Percentiles rank a stretch among this genome's conserved stretches.
These are phyloP conservation scores for Trypanosoma theileri DNA, from an alignment of 208 protist species.

Conservation along the genomic window DNA sequence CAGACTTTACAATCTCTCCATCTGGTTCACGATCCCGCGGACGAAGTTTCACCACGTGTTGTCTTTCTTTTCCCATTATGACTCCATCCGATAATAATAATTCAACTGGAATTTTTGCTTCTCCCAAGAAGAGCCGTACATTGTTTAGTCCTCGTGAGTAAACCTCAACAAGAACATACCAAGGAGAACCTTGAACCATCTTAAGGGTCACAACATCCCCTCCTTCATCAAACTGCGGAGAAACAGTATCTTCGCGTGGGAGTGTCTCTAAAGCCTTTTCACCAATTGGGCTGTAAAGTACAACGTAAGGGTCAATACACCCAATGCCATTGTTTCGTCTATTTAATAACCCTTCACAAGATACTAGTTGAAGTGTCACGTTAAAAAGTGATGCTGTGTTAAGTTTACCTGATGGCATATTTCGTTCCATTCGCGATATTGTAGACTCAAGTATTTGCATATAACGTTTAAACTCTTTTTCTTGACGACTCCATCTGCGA, in stretches of 20 bases:
- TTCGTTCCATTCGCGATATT: slow-evolving; percentile 25
- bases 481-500: slow-evolving; percentile 1
- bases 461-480: slow-evolving; percentile 25
- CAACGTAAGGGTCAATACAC: slow-evolving; percentile 35
- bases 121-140: slow-evolving; percentile 31
- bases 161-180: slow-evolving; percentile 33
- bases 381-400: slow-evolving; percentile 23
- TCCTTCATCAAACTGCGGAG: slow-evolving; percentile 21
- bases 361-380: slow-evolving; percentile 13
- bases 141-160: slow-evolving; percentile 24
- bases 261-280: slow-evolving; percentile 28
- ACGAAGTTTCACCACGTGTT: slow-evolving; percentile 7
- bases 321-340: slow-evolving; percentile 23
- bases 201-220: slow-evolving; percentile 26
- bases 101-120: slow-evolving; percentile 32
- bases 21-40: slow-evolving; percentile 29
- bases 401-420: slow-evolving; percentile 8
- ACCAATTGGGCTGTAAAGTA: slow-evolving; percentile 28
- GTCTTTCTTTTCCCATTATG: background rate
- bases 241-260: slow-evolving; percentile 28
- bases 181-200: slow-evolving; percentile 22
- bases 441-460: slow-evolving; percentile 19
- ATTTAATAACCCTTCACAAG: slow-evolving; percentile 23
- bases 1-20: slow-evolving; percentile 7
- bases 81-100: slow-evolving; percentile 26